Evolutionary conservation across 805 yeast species (phyloP).

Genomic region (Candida ovalis): DNA sequence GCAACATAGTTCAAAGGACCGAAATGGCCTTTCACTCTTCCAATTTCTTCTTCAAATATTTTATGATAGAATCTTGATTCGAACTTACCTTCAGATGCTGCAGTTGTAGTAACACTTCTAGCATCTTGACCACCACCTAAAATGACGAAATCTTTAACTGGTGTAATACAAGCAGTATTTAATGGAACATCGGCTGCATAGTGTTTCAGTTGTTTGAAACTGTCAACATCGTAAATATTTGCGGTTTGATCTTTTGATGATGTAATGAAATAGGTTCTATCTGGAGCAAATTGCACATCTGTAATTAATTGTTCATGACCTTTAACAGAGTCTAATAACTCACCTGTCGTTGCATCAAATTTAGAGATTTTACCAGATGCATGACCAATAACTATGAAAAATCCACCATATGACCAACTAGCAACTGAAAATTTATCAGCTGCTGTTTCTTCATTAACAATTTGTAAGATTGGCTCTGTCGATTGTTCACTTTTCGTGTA

Average conservation of each 20-base stretch:
- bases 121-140: slow-evolving; percentile 99
- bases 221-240: slow-evolving; percentile 71
- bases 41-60: slow-evolving; percentile 91
- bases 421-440: slow-evolving; percentile 66
- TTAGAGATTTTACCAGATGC: slow-evolving; percentile 82
- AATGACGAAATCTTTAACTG: slow-evolving; percentile 85
- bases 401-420: slow-evolving; percentile 77
- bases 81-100: slow-evolving; percentile 89
- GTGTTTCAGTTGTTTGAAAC: slow-evolving; percentile 65
- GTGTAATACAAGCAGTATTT: slow-evolving; percentile 93
- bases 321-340: slow-evolving; percentile 50
- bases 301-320: slow-evolving; percentile 79
- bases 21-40: slow-evolving; percentile 97
- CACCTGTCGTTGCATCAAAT: slow-evolving; percentile 74
- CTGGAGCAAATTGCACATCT: slow-evolving; percentile 87
- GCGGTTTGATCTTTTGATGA: slow-evolving; percentile 91
- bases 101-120: slow-evolving; percentile 95
- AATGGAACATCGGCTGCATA: slow-evolving; percentile 88
- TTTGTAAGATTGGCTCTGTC: slow-evolving; percentile 54
- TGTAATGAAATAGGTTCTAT: slow-evolving; percentile 84
- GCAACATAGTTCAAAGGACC: slow-evolving; percentile 96
- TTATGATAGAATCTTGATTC: slow-evolving; percentile 96
- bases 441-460: slow-evolving; percentile 50
- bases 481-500: slow-evolving; percentile 41
- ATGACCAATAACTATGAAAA: slow-evolving; percentile 79